A percentile compares a stretch with the other conserved stretches of the same genome.
Evolutionary conservation across 768 basidiomycete species (phyloP).

Genomic region (Boletus fagicola): DNA sequence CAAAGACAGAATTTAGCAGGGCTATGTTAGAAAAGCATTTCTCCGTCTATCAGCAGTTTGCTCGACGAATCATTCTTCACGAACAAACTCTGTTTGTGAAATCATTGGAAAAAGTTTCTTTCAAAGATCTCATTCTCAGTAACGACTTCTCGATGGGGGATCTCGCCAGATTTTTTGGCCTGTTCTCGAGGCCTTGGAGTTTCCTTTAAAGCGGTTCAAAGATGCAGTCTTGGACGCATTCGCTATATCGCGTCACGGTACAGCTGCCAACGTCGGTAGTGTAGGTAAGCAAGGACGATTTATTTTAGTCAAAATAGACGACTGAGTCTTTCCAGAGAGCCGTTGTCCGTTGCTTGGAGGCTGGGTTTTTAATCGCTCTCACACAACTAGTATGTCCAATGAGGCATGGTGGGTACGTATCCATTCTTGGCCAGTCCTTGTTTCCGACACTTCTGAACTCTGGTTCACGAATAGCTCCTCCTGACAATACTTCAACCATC

Average conservation of each 20-base stretch:
- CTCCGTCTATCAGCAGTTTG: conserved; percentile 22
- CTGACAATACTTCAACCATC: conserved; percentile 10
- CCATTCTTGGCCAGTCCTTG: too few relatives aligned
- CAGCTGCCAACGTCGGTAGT: conserved; percentile 8
- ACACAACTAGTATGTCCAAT: conserved; percentile 22
- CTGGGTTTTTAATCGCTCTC: conserved; percentile 31
- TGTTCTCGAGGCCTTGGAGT: conserved; percentile 7
- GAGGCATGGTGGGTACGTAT: conserved; percentile 35
- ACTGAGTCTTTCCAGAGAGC: conserved; percentile 3
- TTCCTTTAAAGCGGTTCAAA: conserved; percentile 29
- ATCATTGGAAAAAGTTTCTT: conserved; percentile 31
- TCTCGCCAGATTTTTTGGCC: conserved; percentile 3
- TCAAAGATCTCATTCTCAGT: conserved; percentile 33
- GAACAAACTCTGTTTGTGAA: conserved; percentile 29
- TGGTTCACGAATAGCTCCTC: neutral
- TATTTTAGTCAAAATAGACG: neutral
- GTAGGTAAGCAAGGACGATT: neutral
- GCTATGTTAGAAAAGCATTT: neutral
- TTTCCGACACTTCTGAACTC: neutral
- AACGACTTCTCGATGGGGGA: conserved; percentile 32
- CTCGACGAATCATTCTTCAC: conserved; percentile 32
- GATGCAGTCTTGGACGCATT: conserved; percentile 28
- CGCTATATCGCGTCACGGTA: conserved; percentile 11
- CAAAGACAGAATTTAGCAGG: neutral
- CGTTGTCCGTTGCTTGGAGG: conserved; percentile 30